Percentiles rank a stretch among this genome's conserved stretches.
Conservation (phyloP, 495 filamentous ascomycete species). For the Podospora fimiseda region DNA sequence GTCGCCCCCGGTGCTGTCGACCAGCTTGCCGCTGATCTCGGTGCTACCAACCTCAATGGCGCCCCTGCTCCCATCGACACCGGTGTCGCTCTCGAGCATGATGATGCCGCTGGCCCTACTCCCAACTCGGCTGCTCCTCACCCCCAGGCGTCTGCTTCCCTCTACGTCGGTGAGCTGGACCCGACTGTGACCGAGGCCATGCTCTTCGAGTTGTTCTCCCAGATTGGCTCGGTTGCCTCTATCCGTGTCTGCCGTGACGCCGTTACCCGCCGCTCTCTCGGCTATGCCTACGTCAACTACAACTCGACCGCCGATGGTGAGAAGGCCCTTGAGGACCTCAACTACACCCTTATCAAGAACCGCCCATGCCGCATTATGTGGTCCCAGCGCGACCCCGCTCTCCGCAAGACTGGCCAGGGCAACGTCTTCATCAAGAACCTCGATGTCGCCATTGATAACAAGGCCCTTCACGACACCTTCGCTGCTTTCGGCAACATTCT, state of each 20-base stretch:
- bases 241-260: slow-evolving; percentile 99
- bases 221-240: slow-evolving; percentile 96
- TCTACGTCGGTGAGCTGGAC: slow-evolving; percentile 98
- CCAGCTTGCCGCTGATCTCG: slow-evolving; percentile 59
- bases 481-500: slow-evolving; percentile 98
- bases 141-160: slow-evolving; percentile 85
- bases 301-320: slow-evolving; percentile 95
- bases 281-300: slow-evolving; percentile 99
- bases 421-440: slow-evolving; percentile 99
- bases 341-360: slow-evolving; percentile 99
- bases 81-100: slow-evolving; percentile 48
- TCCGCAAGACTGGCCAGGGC: slow-evolving; percentile 98
- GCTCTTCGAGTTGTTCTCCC: slow-evolving; percentile 99
- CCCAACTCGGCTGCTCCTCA: slow-evolving; percentile 66
- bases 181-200: slow-evolving; percentile 97
- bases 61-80: slow-evolving; percentile 63
- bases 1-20: slow-evolving; percentile 60
- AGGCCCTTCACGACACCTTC: slow-evolving; percentile 99
- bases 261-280: slow-evolving; percentile 95
- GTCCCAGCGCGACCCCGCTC: slow-evolving; percentile 98
- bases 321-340: slow-evolving; percentile 96
- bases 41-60: slow-evolving; percentile 54
- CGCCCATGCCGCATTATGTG: slow-evolving; percentile 99
- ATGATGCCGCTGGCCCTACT: slow-evolving; percentile 55
- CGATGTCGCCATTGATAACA: slow-evolving; percentile 98